Conservation (phyloP, 108 stramenopile species). For the Cyclotella sp. region DNA sequence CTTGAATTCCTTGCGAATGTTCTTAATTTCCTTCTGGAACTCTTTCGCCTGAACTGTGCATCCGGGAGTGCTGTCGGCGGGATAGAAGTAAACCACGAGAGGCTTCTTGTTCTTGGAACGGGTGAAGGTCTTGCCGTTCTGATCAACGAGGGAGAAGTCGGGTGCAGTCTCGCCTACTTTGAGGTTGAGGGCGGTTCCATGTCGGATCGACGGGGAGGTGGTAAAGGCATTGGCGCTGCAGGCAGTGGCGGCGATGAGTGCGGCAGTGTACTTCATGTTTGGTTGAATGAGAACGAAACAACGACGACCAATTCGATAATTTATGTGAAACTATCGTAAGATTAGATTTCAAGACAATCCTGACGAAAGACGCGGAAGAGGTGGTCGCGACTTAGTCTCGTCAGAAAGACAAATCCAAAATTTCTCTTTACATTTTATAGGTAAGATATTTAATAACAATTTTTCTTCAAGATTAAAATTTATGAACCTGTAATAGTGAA, state of each 20-base stretch:
- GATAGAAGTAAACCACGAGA: conserved; percentile 85
- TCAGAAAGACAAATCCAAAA: too few species aligned
- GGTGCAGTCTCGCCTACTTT: conserved; percentile 81
- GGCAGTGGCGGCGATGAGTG: conserved; percentile 41
- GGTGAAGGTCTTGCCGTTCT: conserved; percentile 82
- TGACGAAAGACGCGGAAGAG: too few species aligned
- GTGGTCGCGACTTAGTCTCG: too few species aligned
- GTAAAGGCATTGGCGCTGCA: conserved; percentile 64
- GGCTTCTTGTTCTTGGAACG: conserved; percentile 81
- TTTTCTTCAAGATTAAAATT: too few species aligned
- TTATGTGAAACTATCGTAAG: too few species aligned
- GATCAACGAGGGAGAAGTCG: conserved; percentile 76
- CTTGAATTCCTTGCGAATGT: conserved; percentile 76
- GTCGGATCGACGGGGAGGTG: conserved; percentile 35
- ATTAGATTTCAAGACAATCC: too few species aligned
- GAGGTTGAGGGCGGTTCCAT: conserved; percentile 58
- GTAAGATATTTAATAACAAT: too few species aligned
- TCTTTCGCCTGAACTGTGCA: conserved; percentile 80
- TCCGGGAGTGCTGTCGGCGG: conserved; percentile 80
- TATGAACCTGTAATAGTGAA: too few species aligned
- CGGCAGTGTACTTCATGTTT: conserved; percentile 44
- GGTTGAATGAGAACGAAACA: neutral
- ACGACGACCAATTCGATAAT: neutral
- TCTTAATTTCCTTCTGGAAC: conserved; percentile 70
- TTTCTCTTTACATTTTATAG: too few species aligned